A percentile compares a stretch with the other conserved stretches of the same genome.
Conservation (phyloP, 2,329 filamentous ascomycete genomes). For the Fusarium sp. region DNA sequence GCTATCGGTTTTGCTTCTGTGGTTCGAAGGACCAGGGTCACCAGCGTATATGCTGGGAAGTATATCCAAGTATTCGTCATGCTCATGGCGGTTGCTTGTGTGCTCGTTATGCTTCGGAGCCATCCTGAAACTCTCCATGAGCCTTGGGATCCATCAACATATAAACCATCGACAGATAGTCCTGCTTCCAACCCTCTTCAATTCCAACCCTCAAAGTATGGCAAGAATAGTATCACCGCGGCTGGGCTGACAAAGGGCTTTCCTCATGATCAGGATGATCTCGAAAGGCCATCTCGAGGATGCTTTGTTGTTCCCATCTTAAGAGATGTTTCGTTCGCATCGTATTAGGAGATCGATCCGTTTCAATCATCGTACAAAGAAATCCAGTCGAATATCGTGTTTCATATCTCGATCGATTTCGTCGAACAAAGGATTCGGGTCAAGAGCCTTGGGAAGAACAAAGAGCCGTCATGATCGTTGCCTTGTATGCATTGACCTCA, state of each 20-base stretch:
- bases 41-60: slow-evolving; percentile 20
- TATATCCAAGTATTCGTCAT: slow-evolving; percentile 13
- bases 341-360: not conserved
- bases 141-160: slow-evolving; percentile 5
- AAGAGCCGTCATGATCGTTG: slow-evolving; percentile 16
- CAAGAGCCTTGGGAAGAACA: slow-evolving; percentile 11
- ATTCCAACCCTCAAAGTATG: not conserved
- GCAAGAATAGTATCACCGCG: slow-evolving; percentile 30
- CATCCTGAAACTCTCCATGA: slow-evolving; percentile 8
- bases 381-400: slow-evolving; percentile 5
- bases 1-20: slow-evolving; percentile 29
- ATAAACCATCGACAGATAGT: slow-evolving; percentile 5
- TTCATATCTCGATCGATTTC: slow-evolving; percentile 6
- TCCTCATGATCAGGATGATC: not conserved
- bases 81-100: slow-evolving; percentile 9
- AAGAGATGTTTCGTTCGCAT: slow-evolving; percentile 6
- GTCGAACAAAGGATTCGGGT: slow-evolving; percentile 25
- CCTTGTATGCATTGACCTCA: slow-evolving; percentile 17
- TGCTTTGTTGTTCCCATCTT: slow-evolving; percentile 20
- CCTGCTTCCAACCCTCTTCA: not conserved
- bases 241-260: slow-evolving; percentile 30
- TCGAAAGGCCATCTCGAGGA: slow-evolving; percentile 2
- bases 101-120: slow-evolving; percentile 17
- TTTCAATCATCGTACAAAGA: slow-evolving; percentile 1
- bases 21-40: not conserved